Base-by-base conservation (phyloP, 139 green algal genomes). In the Auxenochlorella protothecoides region DNA sequence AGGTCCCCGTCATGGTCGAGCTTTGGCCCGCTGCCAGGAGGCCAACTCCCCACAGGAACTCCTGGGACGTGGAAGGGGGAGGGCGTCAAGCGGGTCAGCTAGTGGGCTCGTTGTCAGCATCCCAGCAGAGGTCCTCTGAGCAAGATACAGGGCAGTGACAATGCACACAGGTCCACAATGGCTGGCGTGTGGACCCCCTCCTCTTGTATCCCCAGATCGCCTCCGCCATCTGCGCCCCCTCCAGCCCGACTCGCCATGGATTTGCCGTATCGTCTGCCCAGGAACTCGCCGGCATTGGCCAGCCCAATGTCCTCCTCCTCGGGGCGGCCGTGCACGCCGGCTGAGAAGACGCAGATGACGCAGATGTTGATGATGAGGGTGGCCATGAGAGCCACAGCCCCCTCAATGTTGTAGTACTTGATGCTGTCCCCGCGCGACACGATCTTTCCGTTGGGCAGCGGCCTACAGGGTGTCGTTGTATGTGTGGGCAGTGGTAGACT, bases 1-100 rank as follows among this genome's bases (percentile, higher is more conserved):
- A 90, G 3, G 83, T 90, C 9, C 82, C 81, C 0, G 68, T 87
- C 74, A 91, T 90, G 15, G 80, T 89, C 67, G 70, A 78, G 74
- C 66, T 80, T 67, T 90, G 85, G 14, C 82, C 85, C 66, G 85
- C 84, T 14, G 85, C 85, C 51, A 89, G 70, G 64, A 89, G 76
- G 3, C 82, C 83, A 4, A 89, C 64, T 9, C 69, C 82, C 82
- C 82, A 87, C 27, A 82, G 72, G 57, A 71, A 66, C 5, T 72
- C 63, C 7, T 59, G 59, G 52, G 51, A 61, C 2, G 56, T n/a
- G 12, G 56, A 5, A 5, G 55, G 9, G 55, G 5, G 16, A 16
- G 53, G 55, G 15, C 68, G 54, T 53, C 66, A 14, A 5, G 5
- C 63, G 15, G 63, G 14, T 51, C 11, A 16, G 15, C 11, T 44